phyloP scores from a whole-genome alignment of 2,329 filamentous ascomycete species.

The Hysterium pulicare region DNA sequence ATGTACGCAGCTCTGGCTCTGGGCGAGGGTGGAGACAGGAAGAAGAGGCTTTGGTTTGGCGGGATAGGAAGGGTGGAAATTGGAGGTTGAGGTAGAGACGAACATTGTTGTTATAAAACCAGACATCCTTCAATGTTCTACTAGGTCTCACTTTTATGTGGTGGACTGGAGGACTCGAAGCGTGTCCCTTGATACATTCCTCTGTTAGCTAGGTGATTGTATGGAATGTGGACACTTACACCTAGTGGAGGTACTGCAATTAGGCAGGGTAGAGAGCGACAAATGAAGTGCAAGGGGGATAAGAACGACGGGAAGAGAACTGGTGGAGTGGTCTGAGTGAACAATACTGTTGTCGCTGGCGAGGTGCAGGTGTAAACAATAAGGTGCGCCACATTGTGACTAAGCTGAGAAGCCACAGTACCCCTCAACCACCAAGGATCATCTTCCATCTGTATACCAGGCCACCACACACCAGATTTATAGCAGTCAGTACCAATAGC shows the following conservation, averaged over 20 bases:
- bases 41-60: slow-evolving; percentile 38
- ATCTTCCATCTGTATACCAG: background rate
- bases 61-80: slow-evolving; percentile 27
- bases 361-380: slow-evolving; percentile 1
- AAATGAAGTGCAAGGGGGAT: background rate
- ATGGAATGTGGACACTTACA: slow-evolving; percentile 21
- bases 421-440: background rate
- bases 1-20: slow-evolving; percentile 41
- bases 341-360: slow-evolving; percentile 1
- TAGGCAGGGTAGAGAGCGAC: background rate
- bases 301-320: background rate
- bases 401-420: slow-evolving; percentile 13
- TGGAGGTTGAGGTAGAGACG: slow-evolving; percentile 45
- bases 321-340: background rate
- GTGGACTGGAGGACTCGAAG: too few relatives aligned
- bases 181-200: slow-evolving; percentile 27
- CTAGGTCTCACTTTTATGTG: slow-evolving; percentile 19
- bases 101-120: slow-evolving; percentile 81
- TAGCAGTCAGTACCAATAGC: too few relatives aligned
- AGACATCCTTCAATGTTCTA: slow-evolving; percentile 56
- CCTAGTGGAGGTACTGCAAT: background rate
- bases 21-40: slow-evolving; percentile 43
- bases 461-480: too few relatives aligned
- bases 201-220: slow-evolving; percentile 29
- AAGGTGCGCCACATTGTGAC: slow-evolving; percentile 11